These are phyloP conservation scores for Novymonas esmeraldas DNA, from an alignment of 208 protist genomes.

Conservation along the genomic window DNA sequence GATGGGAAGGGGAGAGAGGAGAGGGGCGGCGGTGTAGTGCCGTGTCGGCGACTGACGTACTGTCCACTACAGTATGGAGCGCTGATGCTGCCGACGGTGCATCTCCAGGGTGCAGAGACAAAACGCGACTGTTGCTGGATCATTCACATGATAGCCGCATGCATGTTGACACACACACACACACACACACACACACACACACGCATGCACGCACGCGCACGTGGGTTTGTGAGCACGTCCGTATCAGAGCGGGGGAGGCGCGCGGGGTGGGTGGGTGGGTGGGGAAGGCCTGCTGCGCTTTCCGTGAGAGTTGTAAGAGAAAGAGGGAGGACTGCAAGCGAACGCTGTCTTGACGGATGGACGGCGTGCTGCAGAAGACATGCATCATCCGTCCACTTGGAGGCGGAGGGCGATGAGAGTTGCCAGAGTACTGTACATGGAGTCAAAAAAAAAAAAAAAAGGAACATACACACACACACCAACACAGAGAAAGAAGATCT, in stretches of 20 bases:
- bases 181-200: slow-evolving; percentile 1
- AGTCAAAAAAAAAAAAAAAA: too few species aligned
- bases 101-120: not conserved
- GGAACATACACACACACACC: too few species aligned
- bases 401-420: not conserved
- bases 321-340: too few species aligned
- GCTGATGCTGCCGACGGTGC: not conserved
- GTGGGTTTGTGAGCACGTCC: too few species aligned
- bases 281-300: too few species aligned
- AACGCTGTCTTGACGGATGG: too few species aligned
- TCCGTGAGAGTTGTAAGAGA: too few species aligned
- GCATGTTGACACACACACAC: not conserved
- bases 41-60: not conserved
- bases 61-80: not conserved
- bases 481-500: slow-evolving; percentile 11
- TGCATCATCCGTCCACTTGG: not conserved
- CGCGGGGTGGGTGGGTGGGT: too few species aligned
- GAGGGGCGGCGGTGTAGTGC: not conserved
- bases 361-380: too few species aligned
- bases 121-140: too few species aligned
- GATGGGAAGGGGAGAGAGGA: not conserved
- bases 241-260: too few species aligned
- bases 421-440: slow-evolving; percentile 5
- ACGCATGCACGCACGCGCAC: not conserved
- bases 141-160: not conserved